These are phyloP conservation scores for Flammula alnicola DNA, from an alignment of 1,284 basidiomycete species.

Conservation along the genomic window DNA sequence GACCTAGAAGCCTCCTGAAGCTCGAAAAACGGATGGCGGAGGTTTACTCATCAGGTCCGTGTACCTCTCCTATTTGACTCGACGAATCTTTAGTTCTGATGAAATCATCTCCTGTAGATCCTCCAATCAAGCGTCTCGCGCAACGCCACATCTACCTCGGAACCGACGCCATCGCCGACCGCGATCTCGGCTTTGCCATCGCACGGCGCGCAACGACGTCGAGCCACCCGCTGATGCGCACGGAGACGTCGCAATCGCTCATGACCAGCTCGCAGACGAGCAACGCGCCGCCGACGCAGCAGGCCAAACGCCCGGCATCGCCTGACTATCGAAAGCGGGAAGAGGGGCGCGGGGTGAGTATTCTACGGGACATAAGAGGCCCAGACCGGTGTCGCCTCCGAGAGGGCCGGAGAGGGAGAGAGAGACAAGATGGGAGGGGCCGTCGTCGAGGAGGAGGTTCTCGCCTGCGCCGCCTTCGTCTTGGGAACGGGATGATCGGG, in stretches of 20 bases:
- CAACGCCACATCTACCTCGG: conserved; percentile 88
- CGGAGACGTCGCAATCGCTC: conserved; percentile 53
- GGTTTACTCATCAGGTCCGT: conserved; percentile 79
- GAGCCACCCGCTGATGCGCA: conserved; percentile 43
- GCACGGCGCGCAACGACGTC: conserved; percentile 42
- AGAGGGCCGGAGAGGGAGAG: conserved; percentile 42
- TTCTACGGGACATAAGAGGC: conserved; percentile 54
- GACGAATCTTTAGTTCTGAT: conserved; percentile 1
- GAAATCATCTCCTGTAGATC: conserved; percentile 65
- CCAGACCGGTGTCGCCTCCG: conserved; percentile 53
- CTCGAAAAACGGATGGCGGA: conserved; percentile 90
- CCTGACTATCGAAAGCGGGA: conserved; percentile 46
- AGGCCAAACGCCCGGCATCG: conserved; percentile 48
- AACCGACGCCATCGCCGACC: conserved; percentile 87
- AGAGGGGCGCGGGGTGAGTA: conserved; percentile 36
- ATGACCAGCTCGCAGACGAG: conserved; percentile 20
- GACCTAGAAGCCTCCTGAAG: conserved; percentile 90
- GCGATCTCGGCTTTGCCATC: conserved; percentile 83
- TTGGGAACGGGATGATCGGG: conserved; percentile 52
- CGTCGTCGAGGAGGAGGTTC: conserved; percentile 43
- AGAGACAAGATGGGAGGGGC: conserved; percentile 35
- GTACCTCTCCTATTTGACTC: conserved; percentile 1
- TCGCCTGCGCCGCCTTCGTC: conserved; percentile 40
- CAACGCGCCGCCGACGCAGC: conserved; percentile 1
- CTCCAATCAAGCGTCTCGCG: conserved; percentile 90